Conservation (phyloP, 73 alveolate genomes). For the Tetrahymena elliotti region DNA sequence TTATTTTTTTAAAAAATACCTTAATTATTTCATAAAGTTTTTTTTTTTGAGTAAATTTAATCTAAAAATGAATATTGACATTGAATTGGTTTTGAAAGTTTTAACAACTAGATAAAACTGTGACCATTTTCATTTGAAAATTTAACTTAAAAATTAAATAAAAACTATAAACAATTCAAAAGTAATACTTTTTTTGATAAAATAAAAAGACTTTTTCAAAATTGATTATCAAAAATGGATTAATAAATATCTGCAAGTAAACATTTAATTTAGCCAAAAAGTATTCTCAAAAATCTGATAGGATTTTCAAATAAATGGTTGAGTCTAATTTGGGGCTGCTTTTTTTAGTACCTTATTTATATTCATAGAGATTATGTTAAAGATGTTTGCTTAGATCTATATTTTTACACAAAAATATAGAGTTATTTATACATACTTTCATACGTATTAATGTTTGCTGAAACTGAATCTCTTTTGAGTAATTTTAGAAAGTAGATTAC, state of each 20-base stretch:
- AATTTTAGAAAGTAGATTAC: neutral
- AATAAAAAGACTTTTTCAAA: neutral
- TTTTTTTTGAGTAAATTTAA: no score
- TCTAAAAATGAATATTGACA: no score
- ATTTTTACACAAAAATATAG: neutral
- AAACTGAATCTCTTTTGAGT: neutral
- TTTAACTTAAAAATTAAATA: no score
- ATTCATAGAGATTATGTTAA: neutral
- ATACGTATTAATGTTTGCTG: neutral
- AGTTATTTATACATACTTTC: neutral
- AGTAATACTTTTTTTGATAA: neutral
- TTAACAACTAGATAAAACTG: neutral
- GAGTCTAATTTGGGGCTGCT: neutral
- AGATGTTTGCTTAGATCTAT: neutral
- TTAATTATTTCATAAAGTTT: no score
- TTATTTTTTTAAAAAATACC: no score
- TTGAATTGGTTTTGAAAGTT: no score
- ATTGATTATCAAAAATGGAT: neutral
- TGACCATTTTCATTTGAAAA: neutral
- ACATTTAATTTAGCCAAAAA: neutral
- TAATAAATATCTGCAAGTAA: neutral
- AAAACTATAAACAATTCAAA: neutral
- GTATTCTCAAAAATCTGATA: neutral
- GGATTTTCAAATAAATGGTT: neutral
- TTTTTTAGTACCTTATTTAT: neutral